A percentile compares a stretch with the other conserved stretches of the same genome.
phyloP scores from a whole-genome alignment of 495 filamentous ascomycete genomes.

The Penicillium coprophilum region DNA sequence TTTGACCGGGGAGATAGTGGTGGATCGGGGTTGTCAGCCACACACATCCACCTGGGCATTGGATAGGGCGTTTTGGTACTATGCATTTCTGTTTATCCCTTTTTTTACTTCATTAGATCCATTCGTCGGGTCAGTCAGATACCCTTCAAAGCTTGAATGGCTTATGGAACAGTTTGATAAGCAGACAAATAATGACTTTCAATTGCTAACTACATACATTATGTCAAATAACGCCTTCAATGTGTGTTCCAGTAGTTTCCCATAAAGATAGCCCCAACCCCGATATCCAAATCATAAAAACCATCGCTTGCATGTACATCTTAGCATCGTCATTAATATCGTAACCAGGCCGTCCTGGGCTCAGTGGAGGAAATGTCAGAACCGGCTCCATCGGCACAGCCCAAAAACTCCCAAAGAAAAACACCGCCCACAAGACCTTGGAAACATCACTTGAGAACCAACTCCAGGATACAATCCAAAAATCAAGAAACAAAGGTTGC shows the following conservation, averaged over 20 bases:
- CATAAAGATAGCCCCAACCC: conserved; percentile 23
- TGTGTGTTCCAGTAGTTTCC: conserved; percentile 19
- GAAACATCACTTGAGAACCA: conserved; percentile 17
- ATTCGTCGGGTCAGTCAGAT: conserved; percentile 24
- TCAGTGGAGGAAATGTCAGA: conserved; percentile 32
- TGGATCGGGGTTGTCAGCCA: background rate
- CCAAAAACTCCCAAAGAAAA: conserved; percentile 38
- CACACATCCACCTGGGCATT: conserved; percentile 1
- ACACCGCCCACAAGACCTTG: conserved; percentile 25
- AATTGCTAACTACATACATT: conserved; percentile 27
- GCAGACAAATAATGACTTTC: conserved; percentile 27
- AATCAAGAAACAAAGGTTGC: conserved; percentile 14
- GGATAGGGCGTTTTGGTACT: conserved; percentile 19
- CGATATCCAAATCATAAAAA: conserved; percentile 35
- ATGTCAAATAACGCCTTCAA: conserved; percentile 24
- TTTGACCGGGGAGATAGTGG: background rate
- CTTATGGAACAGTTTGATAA: conserved; percentile 6
- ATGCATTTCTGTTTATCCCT: conserved; percentile 12
- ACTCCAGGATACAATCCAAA: conserved; percentile 25
- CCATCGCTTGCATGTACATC: conserved; percentile 49
- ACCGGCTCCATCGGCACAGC: conserved; percentile 24
- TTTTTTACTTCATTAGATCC: conserved; percentile 5
- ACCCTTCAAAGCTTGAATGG: conserved; percentile 21
- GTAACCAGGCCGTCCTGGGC: conserved; percentile 40
- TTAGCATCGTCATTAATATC: conserved; percentile 48